Percentiles rank a stretch among this genome's conserved stretches.
Evolutionary conservation across 768 basidiomycete genomes (phyloP).

Genomic region (Agaricus subrufescens): DNA sequence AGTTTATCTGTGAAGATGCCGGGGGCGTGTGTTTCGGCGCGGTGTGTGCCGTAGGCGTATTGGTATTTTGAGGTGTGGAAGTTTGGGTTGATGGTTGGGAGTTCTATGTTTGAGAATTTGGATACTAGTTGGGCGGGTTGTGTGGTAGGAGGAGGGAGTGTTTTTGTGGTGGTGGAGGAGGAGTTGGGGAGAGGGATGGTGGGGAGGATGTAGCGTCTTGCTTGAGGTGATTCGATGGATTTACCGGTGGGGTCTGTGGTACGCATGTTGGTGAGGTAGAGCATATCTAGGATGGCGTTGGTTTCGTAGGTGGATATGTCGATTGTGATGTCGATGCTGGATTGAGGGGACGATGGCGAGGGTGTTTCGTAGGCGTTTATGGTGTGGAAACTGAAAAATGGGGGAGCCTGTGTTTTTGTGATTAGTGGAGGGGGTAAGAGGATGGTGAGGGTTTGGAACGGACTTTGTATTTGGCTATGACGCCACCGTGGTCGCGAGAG

Average conservation of each 20-base stretch:
- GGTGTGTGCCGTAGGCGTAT: conserved; percentile 1
- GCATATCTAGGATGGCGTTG: conserved; percentile 1
- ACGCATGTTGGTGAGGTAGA: conserved; percentile 5
- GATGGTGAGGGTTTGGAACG: neutral
- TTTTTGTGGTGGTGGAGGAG: neutral
- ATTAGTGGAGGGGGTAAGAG: neutral
- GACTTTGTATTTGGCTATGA: conserved; percentile 4
- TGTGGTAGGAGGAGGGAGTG: neutral
- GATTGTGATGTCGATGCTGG: neutral
- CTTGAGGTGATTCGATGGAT: neutral
- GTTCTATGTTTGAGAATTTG: neutral
- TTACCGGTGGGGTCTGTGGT: neutral
- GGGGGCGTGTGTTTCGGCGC: neutral
- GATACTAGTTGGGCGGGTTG: neutral
- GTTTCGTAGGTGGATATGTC: conserved; percentile 1
- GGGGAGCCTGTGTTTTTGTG: neutral
- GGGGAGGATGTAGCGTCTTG: neutral
- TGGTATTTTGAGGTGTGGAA: neutral
- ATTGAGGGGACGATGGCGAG: neutral
- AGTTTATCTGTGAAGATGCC: conserved; percentile 5
- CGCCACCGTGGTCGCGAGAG: neutral
- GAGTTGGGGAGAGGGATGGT: neutral
- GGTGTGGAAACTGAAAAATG: conserved; percentile 4
- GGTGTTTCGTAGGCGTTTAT: conserved; percentile 3
- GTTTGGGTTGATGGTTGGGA: conserved; percentile 2